These are phyloP conservation scores for Termitomyces heimii DNA, from an alignment of 768 basidiomycete genomes.

Conservation along the genomic window DNA sequence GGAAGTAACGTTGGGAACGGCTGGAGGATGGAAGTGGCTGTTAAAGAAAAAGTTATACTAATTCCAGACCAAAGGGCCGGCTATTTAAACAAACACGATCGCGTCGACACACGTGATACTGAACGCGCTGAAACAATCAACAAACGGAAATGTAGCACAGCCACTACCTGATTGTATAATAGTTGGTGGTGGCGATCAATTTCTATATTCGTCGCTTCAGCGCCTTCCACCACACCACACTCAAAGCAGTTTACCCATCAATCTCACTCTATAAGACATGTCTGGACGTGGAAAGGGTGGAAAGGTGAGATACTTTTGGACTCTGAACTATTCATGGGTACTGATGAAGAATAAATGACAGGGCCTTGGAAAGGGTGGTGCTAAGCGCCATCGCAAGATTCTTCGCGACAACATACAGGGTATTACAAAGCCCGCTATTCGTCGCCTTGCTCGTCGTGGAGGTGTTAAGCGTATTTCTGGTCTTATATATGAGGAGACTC, in stretches of 20 bases:
- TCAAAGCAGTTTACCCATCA: neutral
- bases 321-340: no score
- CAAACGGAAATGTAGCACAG: constrained; percentile 45
- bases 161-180: constrained; percentile 37
- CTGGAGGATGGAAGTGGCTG: neutral
- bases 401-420: constrained; percentile 7
- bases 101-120: constrained; percentile 33
- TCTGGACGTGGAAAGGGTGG: constrained; percentile 7
- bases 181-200: constrained; percentile 19
- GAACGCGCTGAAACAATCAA: constrained; percentile 24
- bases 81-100: constrained; percentile 22
- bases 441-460: constrained; percentile 5
- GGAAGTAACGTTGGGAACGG: neutral
- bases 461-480: constrained; percentile 5
- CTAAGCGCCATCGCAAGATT: constrained; percentile 7
- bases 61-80: constrained; percentile 3
- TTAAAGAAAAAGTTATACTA: neutral
- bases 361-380: constrained; percentile 7
- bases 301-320: neutral
- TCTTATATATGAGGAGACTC: constrained; percentile 4
- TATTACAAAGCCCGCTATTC: constrained; percentile 3
- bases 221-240: constrained; percentile 21
- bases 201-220: constrained; percentile 12
- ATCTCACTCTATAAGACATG: neutral
- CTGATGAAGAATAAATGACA: neutral